Base-by-base conservation (phyloP, 108 stramenopile genomes). In the Schizochytrium sp. region DNA sequence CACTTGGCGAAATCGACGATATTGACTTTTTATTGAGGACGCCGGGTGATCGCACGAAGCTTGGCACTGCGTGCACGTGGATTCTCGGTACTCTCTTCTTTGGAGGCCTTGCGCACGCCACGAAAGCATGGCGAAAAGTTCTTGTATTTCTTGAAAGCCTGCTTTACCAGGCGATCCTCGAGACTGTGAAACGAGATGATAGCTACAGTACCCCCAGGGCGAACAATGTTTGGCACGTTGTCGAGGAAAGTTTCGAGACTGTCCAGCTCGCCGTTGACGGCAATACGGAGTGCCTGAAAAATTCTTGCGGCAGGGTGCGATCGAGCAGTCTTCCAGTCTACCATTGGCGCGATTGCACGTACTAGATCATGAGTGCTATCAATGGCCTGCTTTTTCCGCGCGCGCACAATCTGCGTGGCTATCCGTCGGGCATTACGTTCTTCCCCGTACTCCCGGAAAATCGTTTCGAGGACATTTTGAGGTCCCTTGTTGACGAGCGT, bases 131-230 rank as follows among this genome's bases (percentile, higher is more conserved):
- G 51, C 43, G 25, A 0, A 21, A 45, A 44, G 28, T 44, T 3
- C 41, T 34, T 34, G n/a, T 28, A 21, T 10, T 12, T 23, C 41
- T 57, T 88, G 19, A 89, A 58, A 8, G 60, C 58, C 45, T 58
- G 10, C 63, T 97, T 97, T 12, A 96, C 94, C 43, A 94, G 93
- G 53, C 97, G 92, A 90, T 97, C 98, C 89, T 98, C 98, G 93
- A 97, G 94, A 76, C 95, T 95, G 88, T 98, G 98, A 92, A 97
- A 98, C n/a, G 96, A 94, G 87, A 98, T 72, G 23, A 97, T 95
- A 3, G 94, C 98, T 43, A 97, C 88, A 5, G 91, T 87, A 34
- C 92, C 91, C 16, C 91, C 91, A 5, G 91, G 90, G 23, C 53
- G 34, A 10, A 93, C 29, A 18, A 87, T 23, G 23, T 23, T 34